Base-by-base conservation (phyloP, 441 rosid genomes). In the Erodium trifolium region DNA sequence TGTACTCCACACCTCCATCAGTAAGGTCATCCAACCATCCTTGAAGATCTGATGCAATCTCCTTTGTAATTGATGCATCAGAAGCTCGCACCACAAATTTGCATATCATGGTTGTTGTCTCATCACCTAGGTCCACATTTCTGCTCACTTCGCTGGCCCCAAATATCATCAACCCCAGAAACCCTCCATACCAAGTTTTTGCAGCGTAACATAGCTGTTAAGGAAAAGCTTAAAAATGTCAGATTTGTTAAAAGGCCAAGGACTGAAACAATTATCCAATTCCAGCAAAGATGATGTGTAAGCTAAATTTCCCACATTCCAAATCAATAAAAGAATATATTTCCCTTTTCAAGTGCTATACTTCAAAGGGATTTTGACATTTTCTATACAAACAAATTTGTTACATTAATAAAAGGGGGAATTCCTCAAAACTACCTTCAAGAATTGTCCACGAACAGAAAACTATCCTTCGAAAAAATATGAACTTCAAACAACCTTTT, bases 141-240 rank as follows among this genome's bases (percentile, higher is more conserved):
- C 99, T 86, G 85, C 98, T 94, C 64, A 94, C 96, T 85, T 94
- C 99, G 82, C 97, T 92, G 69, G 98, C 97, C 70, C 99, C 99
- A 79, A 94, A 92, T 41, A 94, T 74, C 97, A 90, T 94, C 94
- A 94, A 76, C 17, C 98, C 97, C 75, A 94, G 67, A 78, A 90
- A 92, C 66, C 98, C 98, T 69, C 98, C 98, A 76, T 86, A 88
- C 99, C 98, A 94, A 63, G 97, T 94, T 80, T 94, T 94, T 67
- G 98, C 99, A 69, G 97, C 97, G 75, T 87, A 90, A 73, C 99
- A 94, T 74, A 92, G 89, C 99, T 92, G 89, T 74, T 67, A 69
- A 70, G 57, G 35, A 65, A 10, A 39, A 14, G 14, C 29, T 70
- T 77, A 65, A 68, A 62, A 65, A 41, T 31, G 47, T 31, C 37